Percentiles rank a stretch among this genome's conserved stretches.
phyloP scores from a whole-genome alignment of 2,329 filamentous ascomycete species.

The Neonectria magnoliae region DNA sequence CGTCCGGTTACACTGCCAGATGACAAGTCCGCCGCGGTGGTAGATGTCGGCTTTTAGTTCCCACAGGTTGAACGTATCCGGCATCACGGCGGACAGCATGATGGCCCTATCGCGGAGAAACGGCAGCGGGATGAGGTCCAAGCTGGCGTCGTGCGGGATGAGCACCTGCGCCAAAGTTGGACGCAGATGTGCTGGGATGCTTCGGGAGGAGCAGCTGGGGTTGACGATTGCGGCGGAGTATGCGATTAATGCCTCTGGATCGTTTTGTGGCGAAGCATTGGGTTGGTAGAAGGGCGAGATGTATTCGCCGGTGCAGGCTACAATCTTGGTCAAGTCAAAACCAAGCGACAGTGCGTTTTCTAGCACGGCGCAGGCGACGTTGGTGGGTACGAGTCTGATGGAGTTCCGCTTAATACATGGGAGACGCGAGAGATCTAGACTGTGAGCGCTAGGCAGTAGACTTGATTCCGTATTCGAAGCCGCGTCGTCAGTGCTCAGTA shows the following conservation, averaged over 20 bases:
- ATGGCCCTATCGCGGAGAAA: slow-evolving; percentile 41
- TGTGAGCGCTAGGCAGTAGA: neutral
- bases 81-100: slow-evolving; percentile 37
- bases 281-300: slow-evolving; percentile 42
- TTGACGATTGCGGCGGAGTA: neutral
- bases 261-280: neutral
- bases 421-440: neutral
- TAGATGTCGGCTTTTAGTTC: slow-evolving; percentile 44
- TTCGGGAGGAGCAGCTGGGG: neutral
- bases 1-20: slow-evolving; percentile 24
- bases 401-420: slow-evolving; percentile 30
- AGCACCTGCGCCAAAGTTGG: slow-evolving; percentile 42
- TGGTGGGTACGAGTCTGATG: slow-evolving; percentile 29
- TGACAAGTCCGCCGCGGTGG: slow-evolving; percentile 28
- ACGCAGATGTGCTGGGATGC: slow-evolving; percentile 32
- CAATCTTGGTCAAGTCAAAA: slow-evolving; percentile 24
- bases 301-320: slow-evolving; percentile 23
- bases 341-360: slow-evolving; percentile 35
- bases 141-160: slow-evolving; percentile 39
- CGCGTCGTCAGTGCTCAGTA: too few relatives aligned
- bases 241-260: slow-evolving; percentile 20
- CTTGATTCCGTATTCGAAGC: neutral
- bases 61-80: slow-evolving; percentile 31
- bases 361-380: slow-evolving; percentile 34
- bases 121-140: slow-evolving; percentile 41